phyloP scores from a whole-genome alignment of 345 rosid species.

The Citrus mangshanensis region DNA sequence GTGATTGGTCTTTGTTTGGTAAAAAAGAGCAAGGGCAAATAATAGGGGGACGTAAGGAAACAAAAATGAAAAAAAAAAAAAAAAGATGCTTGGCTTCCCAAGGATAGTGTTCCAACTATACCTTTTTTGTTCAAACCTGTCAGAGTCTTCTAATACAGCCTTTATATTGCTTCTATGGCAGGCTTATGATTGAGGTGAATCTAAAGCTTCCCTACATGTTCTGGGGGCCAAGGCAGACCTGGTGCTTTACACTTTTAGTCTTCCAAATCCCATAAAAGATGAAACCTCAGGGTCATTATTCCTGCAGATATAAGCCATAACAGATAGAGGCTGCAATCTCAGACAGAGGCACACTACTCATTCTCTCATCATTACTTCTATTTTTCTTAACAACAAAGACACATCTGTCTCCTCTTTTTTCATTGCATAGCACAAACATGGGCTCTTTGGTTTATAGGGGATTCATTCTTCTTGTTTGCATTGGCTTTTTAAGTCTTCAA shows the following conservation, averaged over 20 bases:
- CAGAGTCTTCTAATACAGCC: slow-evolving; percentile 62
- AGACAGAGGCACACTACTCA: slow-evolving; percentile 1
- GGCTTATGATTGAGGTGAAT: slow-evolving; percentile 51
- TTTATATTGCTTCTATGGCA: slow-evolving; percentile 49
- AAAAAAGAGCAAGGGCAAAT: slow-evolving; percentile 35
- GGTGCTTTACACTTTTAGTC: slow-evolving; percentile 30
- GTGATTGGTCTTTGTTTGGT: slow-evolving; percentile 24
- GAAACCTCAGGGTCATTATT: slow-evolving; percentile 19
- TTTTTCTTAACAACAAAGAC: too few species aligned
- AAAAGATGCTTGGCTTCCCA: slow-evolving; percentile 75
- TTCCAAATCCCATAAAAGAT: slow-evolving; percentile 35
- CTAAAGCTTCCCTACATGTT: slow-evolving; percentile 46
- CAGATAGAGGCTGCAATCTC: slow-evolving; percentile 14
- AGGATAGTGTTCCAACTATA: slow-evolving; percentile 50
- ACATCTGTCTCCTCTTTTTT: slow-evolving; percentile 5
- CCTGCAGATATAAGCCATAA: slow-evolving; percentile 29
- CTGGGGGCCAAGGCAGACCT: slow-evolving; percentile 30
- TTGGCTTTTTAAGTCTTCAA: slow-evolving; percentile 34
- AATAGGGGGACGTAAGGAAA: slow-evolving; percentile 35
- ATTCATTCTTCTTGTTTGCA: slow-evolving; percentile 38
- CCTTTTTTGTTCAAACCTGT: slow-evolving; percentile 82
- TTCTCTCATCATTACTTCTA: slow-evolving; percentile 12
- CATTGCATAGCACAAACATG: slow-evolving; percentile 34
- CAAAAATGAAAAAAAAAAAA: slow-evolving; percentile 7
- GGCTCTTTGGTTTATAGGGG: slow-evolving; percentile 25